Evolutionary conservation across 805 yeast genomes (phyloP).

Genomic region (Clavispora fructus): DNA sequence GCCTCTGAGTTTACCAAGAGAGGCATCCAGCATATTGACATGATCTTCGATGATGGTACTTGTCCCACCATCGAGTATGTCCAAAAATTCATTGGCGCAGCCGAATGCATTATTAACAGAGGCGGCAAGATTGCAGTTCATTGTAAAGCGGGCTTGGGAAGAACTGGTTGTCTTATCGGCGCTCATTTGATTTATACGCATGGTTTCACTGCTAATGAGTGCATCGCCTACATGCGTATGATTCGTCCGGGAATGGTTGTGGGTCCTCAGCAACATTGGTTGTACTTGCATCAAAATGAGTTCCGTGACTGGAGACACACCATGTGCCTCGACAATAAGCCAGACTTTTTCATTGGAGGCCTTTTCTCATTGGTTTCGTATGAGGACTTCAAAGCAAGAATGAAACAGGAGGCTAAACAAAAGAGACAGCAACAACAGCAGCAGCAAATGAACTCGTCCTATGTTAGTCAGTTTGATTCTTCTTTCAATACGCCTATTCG

Average conservation of each 20-base stretch:
- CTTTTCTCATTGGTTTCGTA: constrained; percentile 56
- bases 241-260: constrained; percentile 99
- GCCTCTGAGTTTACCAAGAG: constrained; percentile 74
- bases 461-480: constrained; percentile 29
- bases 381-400: constrained; percentile 56
- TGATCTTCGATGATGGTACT: constrained; percentile 97
- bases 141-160: constrained; percentile 96
- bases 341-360: constrained; percentile 65
- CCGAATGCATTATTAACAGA: constrained; percentile 76
- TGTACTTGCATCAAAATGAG: constrained; percentile 91
- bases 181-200: constrained; percentile 95
- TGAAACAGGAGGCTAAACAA: constrained; percentile 39
- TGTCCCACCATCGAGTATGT: constrained; percentile 95
- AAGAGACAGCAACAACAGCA: constrained; percentile 25
- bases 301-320: constrained; percentile 95
- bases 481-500: constrained; percentile 73
- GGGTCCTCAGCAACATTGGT: constrained; percentile 99
- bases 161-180: constrained; percentile 97
- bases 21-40: constrained; percentile 85
- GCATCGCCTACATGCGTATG: constrained; percentile 94
- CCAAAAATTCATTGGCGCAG: constrained; percentile 88
- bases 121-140: constrained; percentile 98
- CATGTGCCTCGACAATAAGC: constrained; percentile 68
- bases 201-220: constrained; percentile 95
- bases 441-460: constrained; percentile 26